Evolutionary conservation across 129 eudicot species (phyloP).

Genomic region (Chrysanthemum lavandulifolium): DNA sequence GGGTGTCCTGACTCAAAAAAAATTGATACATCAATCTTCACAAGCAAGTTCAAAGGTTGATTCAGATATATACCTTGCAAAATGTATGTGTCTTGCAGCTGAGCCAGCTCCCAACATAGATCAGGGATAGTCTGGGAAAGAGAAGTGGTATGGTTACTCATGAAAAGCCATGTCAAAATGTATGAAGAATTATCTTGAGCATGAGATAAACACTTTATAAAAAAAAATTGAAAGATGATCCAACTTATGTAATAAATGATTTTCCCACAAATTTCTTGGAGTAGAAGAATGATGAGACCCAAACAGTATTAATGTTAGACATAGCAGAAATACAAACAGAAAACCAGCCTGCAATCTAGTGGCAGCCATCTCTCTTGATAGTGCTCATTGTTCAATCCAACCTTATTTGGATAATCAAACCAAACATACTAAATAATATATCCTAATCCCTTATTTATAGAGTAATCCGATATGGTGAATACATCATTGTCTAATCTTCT

Average conservation of each 20-base stretch:
- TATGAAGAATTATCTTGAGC: not conserved
- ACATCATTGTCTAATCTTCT: no score
- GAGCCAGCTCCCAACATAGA: slow-evolving; percentile 98
- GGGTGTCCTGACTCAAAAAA: not conserved
- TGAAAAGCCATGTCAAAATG: slow-evolving; percentile 8
- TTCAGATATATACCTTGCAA: slow-evolving; percentile 69
- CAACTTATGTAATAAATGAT: not conserved
- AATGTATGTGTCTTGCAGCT: slow-evolving; percentile 96
- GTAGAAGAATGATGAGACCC: no score
- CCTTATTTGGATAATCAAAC: no score
- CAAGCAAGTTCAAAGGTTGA: not conserved
- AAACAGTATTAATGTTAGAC: no score
- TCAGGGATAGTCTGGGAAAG: slow-evolving; percentile 85
- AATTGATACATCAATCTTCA: not conserved
- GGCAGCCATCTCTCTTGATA: no score
- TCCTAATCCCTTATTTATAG: no score
- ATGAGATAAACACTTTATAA: not conserved
- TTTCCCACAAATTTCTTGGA: not conserved
- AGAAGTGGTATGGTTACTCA: slow-evolving; percentile 12
- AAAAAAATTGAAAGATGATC: not conserved
- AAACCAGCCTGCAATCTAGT: no score
- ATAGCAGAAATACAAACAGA: no score
- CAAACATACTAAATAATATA: no score
- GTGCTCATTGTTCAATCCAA: no score
- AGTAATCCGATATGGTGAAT: no score